Evolutionary conservation across 164 flowering plant genomes (phyloP).

Genomic region (Sextonia rubra): DNA sequence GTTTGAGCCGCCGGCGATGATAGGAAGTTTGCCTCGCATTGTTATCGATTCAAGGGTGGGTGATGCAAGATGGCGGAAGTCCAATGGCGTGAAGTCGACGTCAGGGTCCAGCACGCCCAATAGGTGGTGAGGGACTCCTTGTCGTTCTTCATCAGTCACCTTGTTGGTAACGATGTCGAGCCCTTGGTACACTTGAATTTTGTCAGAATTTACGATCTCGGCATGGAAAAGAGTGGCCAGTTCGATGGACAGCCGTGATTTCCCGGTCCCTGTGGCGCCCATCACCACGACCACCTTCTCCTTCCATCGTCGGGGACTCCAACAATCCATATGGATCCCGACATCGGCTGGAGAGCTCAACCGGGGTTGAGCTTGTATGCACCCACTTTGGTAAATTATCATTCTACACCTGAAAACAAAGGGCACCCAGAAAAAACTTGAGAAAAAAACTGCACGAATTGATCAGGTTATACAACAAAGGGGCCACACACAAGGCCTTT

Average conservation of each 20-base stretch:
- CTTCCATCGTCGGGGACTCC: constrained; percentile 25
- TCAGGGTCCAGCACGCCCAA: constrained; percentile 49
- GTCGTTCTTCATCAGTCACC: constrained; percentile 60
- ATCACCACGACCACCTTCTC: constrained; percentile 74
- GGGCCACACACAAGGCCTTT: no score
- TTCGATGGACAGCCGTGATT: constrained; percentile 73
- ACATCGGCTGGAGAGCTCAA: neutral
- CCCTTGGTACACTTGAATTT: constrained; percentile 77
- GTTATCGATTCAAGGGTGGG: constrained; percentile 38
- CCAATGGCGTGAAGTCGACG: constrained; percentile 40
- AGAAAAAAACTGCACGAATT: no score
- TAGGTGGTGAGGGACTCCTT: constrained; percentile 67
- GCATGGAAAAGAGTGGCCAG: constrained; percentile 54
- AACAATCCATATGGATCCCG: constrained; percentile 6
- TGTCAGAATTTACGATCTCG: constrained; percentile 79
- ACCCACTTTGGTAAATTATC: constrained; percentile 25
- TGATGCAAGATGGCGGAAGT: constrained; percentile 46
- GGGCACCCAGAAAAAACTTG: no score
- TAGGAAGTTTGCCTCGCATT: constrained; percentile 44
- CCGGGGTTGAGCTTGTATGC: constrained; percentile 11
- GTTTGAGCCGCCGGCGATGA: constrained; percentile 91
- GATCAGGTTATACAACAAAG: no score
- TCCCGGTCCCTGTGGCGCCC: constrained; percentile 91
- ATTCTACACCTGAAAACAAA: constrained; percentile 7
- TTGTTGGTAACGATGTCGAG: constrained; percentile 78